These are phyloP conservation scores for Boletus sp. DNA, from an alignment of 768 basidiomycete species.

Conservation along the genomic window DNA sequence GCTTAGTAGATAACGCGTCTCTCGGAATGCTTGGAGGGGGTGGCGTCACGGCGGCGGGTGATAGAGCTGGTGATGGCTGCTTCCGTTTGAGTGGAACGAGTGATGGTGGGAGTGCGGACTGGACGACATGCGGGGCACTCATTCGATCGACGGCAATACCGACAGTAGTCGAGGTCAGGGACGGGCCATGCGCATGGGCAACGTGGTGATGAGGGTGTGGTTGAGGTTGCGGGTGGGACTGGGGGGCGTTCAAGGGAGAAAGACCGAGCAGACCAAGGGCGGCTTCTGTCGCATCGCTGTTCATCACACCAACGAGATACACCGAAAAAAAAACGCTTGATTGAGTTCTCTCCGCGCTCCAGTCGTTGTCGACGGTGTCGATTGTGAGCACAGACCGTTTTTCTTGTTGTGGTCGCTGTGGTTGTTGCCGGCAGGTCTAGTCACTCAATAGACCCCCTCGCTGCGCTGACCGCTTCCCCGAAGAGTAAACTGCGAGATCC, in stretches of 20 bases:
- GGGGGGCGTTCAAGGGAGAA: slow-evolving; percentile 36
- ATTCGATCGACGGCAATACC: slow-evolving; percentile 28
- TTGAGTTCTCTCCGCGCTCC: slow-evolving; percentile 2
- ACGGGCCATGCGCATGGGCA: slow-evolving; percentile 25
- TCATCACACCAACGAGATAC: slow-evolving; percentile 34
- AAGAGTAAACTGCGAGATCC: background rate
- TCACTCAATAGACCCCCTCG: slow-evolving; percentile 7
- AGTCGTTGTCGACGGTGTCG: slow-evolving; percentile 14
- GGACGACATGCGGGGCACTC: slow-evolving; percentile 19
- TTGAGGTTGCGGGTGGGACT: slow-evolving; percentile 26
- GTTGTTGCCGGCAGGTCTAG: background rate
- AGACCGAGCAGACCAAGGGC: slow-evolving; percentile 57
- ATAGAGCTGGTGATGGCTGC: slow-evolving; percentile 26
- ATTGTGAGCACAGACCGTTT: slow-evolving; percentile 13
- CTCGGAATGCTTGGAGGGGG: background rate
- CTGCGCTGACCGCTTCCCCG: background rate
- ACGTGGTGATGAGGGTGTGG: slow-evolving; percentile 26
- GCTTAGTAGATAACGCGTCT: slow-evolving; percentile 14
- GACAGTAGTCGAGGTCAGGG: slow-evolving; percentile 24
- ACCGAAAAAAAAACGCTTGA: slow-evolving; percentile 6
- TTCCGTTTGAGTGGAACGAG: slow-evolving; percentile 45
- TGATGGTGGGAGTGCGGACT: slow-evolving; percentile 23
- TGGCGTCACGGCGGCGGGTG: slow-evolving; percentile 9
- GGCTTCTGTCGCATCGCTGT: slow-evolving; percentile 58
- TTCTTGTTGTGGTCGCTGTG: slow-evolving; percentile 15